Conservation (phyloP, 2,329 filamentous ascomycete genomes). For the Zymoseptoria ardabiliae region DNA sequence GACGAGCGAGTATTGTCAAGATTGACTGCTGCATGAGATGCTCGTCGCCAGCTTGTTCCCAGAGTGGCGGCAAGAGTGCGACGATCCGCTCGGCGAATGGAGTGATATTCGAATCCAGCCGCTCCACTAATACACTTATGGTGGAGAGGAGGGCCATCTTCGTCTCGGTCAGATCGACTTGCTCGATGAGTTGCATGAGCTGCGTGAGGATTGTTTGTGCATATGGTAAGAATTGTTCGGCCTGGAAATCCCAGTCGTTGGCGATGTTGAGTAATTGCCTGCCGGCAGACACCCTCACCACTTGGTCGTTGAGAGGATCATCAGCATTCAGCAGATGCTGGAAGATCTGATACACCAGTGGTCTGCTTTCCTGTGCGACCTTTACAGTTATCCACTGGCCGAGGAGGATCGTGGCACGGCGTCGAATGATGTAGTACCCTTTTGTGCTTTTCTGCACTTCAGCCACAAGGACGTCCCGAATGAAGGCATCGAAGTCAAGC, state of each 20-base stretch:
- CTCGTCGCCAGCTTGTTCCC: constrained; percentile 78
- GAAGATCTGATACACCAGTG: constrained; percentile 80
- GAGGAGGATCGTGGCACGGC: constrained; percentile 80
- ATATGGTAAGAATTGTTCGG: constrained; percentile 67
- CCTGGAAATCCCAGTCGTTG: constrained; percentile 76
- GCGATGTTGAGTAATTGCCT: constrained; percentile 73
- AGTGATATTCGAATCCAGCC: constrained; percentile 66
- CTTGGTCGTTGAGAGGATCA: constrained; percentile 77
- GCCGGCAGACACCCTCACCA: constrained; percentile 85
- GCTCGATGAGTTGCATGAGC: constrained; percentile 69
- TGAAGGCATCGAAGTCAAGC: constrained; percentile 76
- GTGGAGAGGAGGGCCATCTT: constrained; percentile 87
- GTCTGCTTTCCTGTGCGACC: constrained; percentile 58
- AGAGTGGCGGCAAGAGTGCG: constrained; percentile 68
- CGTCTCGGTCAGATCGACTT: constrained; percentile 75
- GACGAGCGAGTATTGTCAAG: constrained; percentile 71
- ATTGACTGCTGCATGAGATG: constrained; percentile 93
- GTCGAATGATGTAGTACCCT: constrained; percentile 73
- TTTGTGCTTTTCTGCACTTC: constrained; percentile 66
- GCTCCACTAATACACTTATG: constrained; percentile 69
- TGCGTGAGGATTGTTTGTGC: constrained; percentile 64
- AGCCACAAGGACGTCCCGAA: constrained; percentile 64
- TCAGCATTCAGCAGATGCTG: constrained; percentile 72
- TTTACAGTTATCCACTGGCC: constrained; percentile 84
- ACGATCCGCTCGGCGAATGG: constrained; percentile 74